Base-by-base conservation (phyloP, 2,329 filamentous ascomycete species). In the Rhynchosporium graminicola region DNA sequence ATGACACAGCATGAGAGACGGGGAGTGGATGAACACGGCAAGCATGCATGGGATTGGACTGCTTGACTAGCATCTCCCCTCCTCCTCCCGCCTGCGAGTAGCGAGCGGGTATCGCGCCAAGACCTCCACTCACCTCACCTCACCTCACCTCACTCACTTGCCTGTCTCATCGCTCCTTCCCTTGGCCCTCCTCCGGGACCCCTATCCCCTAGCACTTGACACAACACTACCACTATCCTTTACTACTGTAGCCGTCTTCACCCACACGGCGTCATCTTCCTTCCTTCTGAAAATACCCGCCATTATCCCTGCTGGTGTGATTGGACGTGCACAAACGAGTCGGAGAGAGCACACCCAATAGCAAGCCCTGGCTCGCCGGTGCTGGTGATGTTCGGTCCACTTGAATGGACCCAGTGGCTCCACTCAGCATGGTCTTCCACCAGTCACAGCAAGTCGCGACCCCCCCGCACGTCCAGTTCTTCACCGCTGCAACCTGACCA, bases 191-290 rank as follows among this genome's bases (percentile, higher is more conserved):
- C 7, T 48, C 48, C 7, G 13, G n/a, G 36, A 20, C 50, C 58
- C 61, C 47, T 54, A 52, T 36, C 50, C 60, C 61, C 47, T 54
- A 52, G 63, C 54, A 66, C 66, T 65, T 68, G 65, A 69, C 67
- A 68, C 59, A 48, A 40, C 61, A 52, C 61, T 66, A 66, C 58
- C 42, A 45, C 42, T n/a, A 45, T 15, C 0, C 50, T 63, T 10
- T 10, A 6, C 33, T 36, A 5, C 33, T 36, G 6, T 36, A 36
- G 6, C 9, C 33, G 20, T 20, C 20, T 20, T 36, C 5, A 10
- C 33, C 33, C 33, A 36, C 3, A 63, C 67, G 65, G 62, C 68
- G 65, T 68, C 65, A 63, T 68, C 63, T 61, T 36, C 33, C 33
- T 20, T 20, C 33, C 33, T 36, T 62, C 62, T 60, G 54, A 62